A percentile compares a stretch with the other conserved stretches of the same genome.
Conservation (phyloP, 2,329 filamentous ascomycete genomes). For the Penicillium olsonii region DNA sequence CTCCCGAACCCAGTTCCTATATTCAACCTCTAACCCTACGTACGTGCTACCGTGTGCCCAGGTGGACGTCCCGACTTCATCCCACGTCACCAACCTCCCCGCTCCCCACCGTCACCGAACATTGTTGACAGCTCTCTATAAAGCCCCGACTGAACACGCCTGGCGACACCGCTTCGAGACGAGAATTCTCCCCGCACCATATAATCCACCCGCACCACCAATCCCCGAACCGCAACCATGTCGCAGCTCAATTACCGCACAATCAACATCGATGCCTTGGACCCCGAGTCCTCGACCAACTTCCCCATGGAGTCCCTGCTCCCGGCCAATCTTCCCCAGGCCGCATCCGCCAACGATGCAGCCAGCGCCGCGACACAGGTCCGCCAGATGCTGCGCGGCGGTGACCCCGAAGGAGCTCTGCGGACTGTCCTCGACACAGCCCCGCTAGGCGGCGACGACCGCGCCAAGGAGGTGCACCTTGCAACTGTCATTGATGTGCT, state of each 20-base stretch:
- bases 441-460: slow-evolving; percentile 61
- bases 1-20: neutral
- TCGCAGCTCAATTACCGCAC: slow-evolving; percentile 70
- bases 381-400: slow-evolving; percentile 81
- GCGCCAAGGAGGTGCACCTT: slow-evolving; percentile 77
- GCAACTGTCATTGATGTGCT: slow-evolving; percentile 89
- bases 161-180: too few relatives aligned
- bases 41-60: neutral
- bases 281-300: slow-evolving; percentile 86
- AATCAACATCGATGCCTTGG: slow-evolving; percentile 89
- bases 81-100: slow-evolving; percentile 18
- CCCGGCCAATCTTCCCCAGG: slow-evolving; percentile 67
- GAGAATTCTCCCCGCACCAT: too few relatives aligned
- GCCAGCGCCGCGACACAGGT: slow-evolving; percentile 78
- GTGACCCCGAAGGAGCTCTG: slow-evolving; percentile 84
- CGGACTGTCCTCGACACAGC: slow-evolving; percentile 81
- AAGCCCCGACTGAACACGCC: neutral
- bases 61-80: neutral
- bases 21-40: neutral
- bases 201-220: neutral
- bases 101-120: slow-evolving; percentile 11
- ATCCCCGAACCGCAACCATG: slow-evolving; percentile 32
- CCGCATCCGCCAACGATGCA: slow-evolving; percentile 75
- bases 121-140: neutral
- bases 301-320: slow-evolving; percentile 85